A percentile compares a stretch with the other conserved stretches of the same genome.
Conservation (phyloP, 371 early-diverging fungal genomes). For the Syncephalastrum sp. region DNA sequence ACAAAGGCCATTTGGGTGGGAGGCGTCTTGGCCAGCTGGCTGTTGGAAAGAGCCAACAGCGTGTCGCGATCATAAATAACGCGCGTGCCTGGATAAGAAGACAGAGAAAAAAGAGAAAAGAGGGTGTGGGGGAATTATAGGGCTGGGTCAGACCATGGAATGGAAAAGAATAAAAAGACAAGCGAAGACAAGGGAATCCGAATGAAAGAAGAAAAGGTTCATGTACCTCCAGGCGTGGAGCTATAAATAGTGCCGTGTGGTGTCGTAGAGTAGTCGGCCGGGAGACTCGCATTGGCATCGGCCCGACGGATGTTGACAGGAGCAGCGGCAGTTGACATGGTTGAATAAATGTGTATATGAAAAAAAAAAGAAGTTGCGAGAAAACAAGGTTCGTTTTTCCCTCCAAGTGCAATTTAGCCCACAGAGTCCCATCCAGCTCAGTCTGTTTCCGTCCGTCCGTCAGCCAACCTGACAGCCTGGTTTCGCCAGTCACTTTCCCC, state of each 20-base stretch:
- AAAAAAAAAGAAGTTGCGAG: constrained; percentile 1
- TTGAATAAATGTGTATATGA: background rate
- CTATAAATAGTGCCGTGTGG: constrained; percentile 61
- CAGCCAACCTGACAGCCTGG: no score
- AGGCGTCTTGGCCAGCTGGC: constrained; percentile 61
- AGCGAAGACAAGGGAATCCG: background rate
- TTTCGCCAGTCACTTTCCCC: no score
- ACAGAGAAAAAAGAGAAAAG: constrained; percentile 4
- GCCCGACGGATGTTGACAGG: constrained; percentile 55
- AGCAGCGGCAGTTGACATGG: constrained; percentile 21
- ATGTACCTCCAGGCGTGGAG: constrained; percentile 60
- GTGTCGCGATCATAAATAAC: constrained; percentile 68
- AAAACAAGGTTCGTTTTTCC: background rate
- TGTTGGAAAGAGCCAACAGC: constrained; percentile 63
- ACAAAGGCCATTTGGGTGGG: constrained; percentile 62
- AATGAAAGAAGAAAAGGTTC: constrained; percentile 1
- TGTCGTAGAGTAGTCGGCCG: constrained; percentile 56
- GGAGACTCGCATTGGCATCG: constrained; percentile 48
- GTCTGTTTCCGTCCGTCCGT: no score
- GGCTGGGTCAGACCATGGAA: background rate
- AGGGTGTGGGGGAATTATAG: background rate
- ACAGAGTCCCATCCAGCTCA: no score
- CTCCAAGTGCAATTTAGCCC: no score
- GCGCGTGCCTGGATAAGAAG: constrained; percentile 47
- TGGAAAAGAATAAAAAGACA: no score